Base-by-base conservation (phyloP, 2,329 filamentous ascomycete species). In the Phialophora macrospora region DNA sequence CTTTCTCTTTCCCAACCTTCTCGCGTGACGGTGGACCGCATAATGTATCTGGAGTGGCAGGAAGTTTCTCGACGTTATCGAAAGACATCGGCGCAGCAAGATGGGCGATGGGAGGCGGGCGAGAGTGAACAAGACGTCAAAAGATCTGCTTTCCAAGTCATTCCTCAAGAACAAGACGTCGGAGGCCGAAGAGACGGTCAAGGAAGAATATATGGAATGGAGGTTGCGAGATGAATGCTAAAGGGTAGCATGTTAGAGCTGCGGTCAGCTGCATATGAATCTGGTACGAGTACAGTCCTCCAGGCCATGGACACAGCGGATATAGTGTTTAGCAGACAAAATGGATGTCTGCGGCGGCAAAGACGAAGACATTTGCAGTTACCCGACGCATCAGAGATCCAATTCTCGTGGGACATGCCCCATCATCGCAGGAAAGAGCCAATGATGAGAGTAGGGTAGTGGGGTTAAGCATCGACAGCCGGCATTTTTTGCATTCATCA, bases 51-150 rank as follows among this genome's bases (percentile, higher is more conserved):
- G 54, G 48, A 5, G 24, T 41, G 14, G 44, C 51, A 34, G 63
- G 55, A 51, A 55, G 28, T 60, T 66, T 68, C 60, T 68, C 66
- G 24, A 54, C 38, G 49, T 52, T 48, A 52, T 63, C 38, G 30
- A 44, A 20, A 32, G 66, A 60, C 66, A 66, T 66, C 22, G 54
- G 54, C 41, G 48, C 11, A 49, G 17, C 24, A n/a, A 12, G 41
- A 61, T 24, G 20, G 28, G 30, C 8, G n/a, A 9, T 48, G 11
- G 52, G 26, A n/a, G 28, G 22, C 22, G 58, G 34, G 24, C 44
- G 46, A 54, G 26, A 26, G 7, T 34, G 58, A 30, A 34, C 48
- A 54, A 52, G 60, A 12, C n/a, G 44, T 32, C 44, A n/a, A 54
- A 55, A 9, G 14, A 52, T 55, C 62, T 63, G 55, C 48, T 60